Conservation (phyloP, 2,329 filamentous ascomycete species). For the Microcyclospora tardicrescens region DNA sequence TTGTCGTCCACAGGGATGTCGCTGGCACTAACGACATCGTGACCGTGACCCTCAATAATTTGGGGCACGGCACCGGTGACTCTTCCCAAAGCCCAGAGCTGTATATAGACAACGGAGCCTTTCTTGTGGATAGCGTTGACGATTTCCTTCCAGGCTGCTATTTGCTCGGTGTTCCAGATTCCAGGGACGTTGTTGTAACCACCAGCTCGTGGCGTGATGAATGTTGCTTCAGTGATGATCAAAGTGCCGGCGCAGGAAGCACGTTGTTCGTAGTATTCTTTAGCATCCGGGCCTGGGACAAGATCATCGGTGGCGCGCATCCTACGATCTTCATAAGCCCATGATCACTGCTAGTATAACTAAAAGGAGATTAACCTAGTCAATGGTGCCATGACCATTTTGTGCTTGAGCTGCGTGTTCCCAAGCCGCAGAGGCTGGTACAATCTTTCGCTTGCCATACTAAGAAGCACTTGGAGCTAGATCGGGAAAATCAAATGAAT, state of each 20-base stretch:
- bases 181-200: conserved; percentile 43
- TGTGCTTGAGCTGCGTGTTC: conserved; percentile 29
- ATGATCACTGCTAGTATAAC: too few relatives aligned
- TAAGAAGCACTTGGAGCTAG: too few relatives aligned
- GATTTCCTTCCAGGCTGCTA: conserved; percentile 47
- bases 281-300: conserved; percentile 20
- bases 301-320: conserved; percentile 32
- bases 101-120: conserved; percentile 46
- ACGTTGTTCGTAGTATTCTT: conserved; percentile 44
- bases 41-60: background rate
- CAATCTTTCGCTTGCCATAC: conserved; percentile 10
- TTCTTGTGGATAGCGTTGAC: conserved; percentile 51
- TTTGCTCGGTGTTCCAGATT: conserved; percentile 44
- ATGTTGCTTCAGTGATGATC: conserved; percentile 46
- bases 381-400: conserved; percentile 44
- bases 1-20: conserved; percentile 3
- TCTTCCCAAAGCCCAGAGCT: conserved; percentile 51
- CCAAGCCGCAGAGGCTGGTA: conserved; percentile 33
- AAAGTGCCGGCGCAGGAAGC: conserved; percentile 41
- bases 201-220: conserved; percentile 35
- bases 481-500: too few relatives aligned
- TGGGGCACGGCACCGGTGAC: conserved; percentile 25
- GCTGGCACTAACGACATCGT: conserved; percentile 5
- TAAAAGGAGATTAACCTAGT: conserved; percentile 22
- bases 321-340: conserved; percentile 5